Base-by-base conservation (phyloP, 192 early-diverging fungal species). In the Linnemannia exigua region DNA sequence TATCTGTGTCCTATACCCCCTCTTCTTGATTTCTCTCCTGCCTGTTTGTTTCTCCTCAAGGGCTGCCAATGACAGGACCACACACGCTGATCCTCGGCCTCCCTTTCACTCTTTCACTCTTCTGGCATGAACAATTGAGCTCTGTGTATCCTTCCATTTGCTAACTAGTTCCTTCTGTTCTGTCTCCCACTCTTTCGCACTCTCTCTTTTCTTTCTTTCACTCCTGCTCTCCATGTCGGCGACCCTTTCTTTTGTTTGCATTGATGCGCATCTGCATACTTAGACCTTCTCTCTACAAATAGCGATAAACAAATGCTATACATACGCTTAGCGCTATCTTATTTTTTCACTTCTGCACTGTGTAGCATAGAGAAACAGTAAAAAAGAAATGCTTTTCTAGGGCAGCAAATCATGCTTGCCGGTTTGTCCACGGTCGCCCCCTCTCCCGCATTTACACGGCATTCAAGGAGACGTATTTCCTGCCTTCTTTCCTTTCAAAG, bases 361-460 rank as follows among this genome's bases (percentile, higher is more conserved):
- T 44, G 17, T 47, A 17, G 15, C 47, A 12, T 19, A n/a, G n/a
- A 16, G 11, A 5, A n/a, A n/a, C n/a, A n/a, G 22, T 47, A 63
- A 1, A 28, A 5, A 50, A 47, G 46, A 72, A 22, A 31, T 44
- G 41, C 44, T 36, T 66, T 20, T 70, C 66, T 9, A 54, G 76
- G 47, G 76, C 76, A 77, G 67, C 76, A 77, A 77, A 77, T 77
- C 76, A 77, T 15, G 48, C 47, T 77, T 77, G 48, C 22, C 76
- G 67, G 76, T 54, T 77, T 36, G 20, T 69, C 31, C 76, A 77
- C 76, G 76, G 37, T 38, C 36, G 17, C 41, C 41, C 41, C 41
- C 41, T 9, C 41, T 44, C 41, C 41, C 41, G 41, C 22, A 51
- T 67, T 69, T 52, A 35, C 8, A 48, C 47, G 22, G 51, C 6